phyloP scores from a whole-genome alignment of 225 moss, liverwort and hornwort genomes.

The Physcomitrium patens region DNA sequence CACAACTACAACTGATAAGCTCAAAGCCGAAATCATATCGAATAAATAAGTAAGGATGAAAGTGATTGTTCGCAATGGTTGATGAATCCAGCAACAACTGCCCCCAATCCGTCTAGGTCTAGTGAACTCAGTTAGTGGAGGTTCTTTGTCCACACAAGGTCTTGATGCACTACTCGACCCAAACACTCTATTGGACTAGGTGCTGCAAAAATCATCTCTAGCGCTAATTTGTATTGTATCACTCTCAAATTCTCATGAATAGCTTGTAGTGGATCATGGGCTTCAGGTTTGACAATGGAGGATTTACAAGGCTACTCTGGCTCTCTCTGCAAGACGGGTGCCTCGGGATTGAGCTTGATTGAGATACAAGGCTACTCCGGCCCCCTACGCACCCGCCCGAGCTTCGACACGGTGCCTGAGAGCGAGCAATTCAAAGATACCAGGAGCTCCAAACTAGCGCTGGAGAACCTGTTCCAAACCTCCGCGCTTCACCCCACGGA shows the following conservation, averaged over 20 bases:
- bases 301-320: slow-evolving; percentile 43
- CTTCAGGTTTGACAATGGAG: slow-evolving; percentile 48
- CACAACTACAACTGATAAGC: slow-evolving; percentile 4
- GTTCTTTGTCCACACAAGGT: background rate
- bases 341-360: slow-evolving; percentile 26
- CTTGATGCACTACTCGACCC: background rate
- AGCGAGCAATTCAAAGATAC: slow-evolving; percentile 44
- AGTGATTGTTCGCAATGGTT: background rate
- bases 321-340: slow-evolving; percentile 34
- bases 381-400: slow-evolving; percentile 36
- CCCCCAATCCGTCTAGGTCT: slow-evolving; percentile 6
- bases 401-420: slow-evolving; percentile 53
- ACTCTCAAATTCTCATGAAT: background rate
- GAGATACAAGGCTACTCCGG: slow-evolving; percentile 38
- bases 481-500: slow-evolving; percentile 44
- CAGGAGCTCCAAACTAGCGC: slow-evolving; percentile 22
- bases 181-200: background rate
- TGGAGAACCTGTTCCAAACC: slow-evolving; percentile 34
- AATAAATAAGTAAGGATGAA: background rate
- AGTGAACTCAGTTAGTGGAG: background rate
- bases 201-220: background rate
- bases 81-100: slow-evolving; percentile 4
- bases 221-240: background rate
- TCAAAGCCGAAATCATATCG: background rate
- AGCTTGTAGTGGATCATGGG: slow-evolving; percentile 10